Evolutionary conservation across 2,329 filamentous ascomycete genomes (phyloP).

Genomic region (Neurospora sp.): DNA sequence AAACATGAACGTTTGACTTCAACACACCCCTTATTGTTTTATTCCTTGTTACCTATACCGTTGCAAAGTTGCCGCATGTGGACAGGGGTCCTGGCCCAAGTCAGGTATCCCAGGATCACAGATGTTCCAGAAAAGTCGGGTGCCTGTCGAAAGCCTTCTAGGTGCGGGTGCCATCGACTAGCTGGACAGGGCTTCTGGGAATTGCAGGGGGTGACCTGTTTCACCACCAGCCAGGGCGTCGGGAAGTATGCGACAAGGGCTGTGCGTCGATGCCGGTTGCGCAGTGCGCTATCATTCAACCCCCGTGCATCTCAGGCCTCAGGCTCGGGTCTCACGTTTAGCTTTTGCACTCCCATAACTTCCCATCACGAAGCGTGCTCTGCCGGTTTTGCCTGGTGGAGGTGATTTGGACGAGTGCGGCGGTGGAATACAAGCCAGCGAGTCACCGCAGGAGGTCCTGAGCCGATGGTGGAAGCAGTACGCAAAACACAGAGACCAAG

Average conservation of each 20-base stretch:
- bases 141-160: constrained; percentile 35
- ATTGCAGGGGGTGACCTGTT: constrained; percentile 41
- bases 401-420: not conserved
- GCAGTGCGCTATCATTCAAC: constrained; percentile 16
- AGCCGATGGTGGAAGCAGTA: not conserved
- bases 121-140: constrained; percentile 33
- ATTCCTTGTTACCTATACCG: constrained; percentile 1
- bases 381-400: constrained; percentile 2
- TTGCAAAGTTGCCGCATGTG: constrained; percentile 9
- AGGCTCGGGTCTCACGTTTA: constrained; percentile 10
- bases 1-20: not conserved
- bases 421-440: constrained; percentile 1
- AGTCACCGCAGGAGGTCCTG: not conserved
- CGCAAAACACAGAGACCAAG: not conserved
- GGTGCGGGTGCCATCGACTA: constrained; percentile 25
- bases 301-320: constrained; percentile 8
- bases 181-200: constrained; percentile 25
- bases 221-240: constrained; percentile 36
- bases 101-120: constrained; percentile 16
- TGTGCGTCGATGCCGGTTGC: constrained; percentile 14
- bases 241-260: constrained; percentile 26
- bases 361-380: not conserved
- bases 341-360: constrained; percentile 1
- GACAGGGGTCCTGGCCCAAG: constrained; percentile 3
- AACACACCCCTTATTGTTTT: constrained; percentile 1